Evolutionary conservation across 1,139 yeast species (phyloP).

Genomic region (Saccharomyces hybrid): DNA sequence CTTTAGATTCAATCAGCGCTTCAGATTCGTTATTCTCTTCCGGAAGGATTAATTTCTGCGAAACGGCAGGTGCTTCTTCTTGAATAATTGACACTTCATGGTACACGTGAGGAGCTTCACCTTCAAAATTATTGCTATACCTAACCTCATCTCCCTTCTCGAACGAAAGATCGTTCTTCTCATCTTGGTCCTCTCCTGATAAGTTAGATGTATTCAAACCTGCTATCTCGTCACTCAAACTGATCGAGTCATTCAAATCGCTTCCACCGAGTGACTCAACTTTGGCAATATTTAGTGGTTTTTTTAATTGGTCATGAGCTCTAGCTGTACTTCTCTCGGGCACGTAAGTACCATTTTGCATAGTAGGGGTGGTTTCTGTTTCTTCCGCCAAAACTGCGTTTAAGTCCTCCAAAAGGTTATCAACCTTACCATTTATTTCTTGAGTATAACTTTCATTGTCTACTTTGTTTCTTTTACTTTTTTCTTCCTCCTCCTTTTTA

Average conservation of each 20-base stretch:
- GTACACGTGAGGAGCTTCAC: slow-evolving; percentile 17
- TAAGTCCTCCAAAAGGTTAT: slow-evolving; percentile 19
- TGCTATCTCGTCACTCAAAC: neutral
- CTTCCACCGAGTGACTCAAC: slow-evolving; percentile 2
- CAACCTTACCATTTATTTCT: slow-evolving; percentile 4
- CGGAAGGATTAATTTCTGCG: neutral
- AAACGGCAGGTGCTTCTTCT: slow-evolving; percentile 19
- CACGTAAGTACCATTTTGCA: neutral
- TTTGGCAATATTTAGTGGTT: slow-evolving; percentile 3
- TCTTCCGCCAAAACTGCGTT: slow-evolving; percentile 18
- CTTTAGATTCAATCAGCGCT: neutral
- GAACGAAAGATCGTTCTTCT: slow-evolving; percentile 18
- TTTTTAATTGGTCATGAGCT: neutral
- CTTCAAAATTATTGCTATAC: slow-evolving; percentile 18
- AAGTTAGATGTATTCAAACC: slow-evolving; percentile 8
- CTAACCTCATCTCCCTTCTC: slow-evolving; percentile 29
- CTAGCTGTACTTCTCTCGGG: slow-evolving; percentile 2
- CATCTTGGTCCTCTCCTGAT: slow-evolving; percentile 1
- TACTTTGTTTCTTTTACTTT: neutral
- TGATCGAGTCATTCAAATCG: neutral
- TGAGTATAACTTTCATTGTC: neutral
- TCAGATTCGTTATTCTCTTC: neutral
- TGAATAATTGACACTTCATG: slow-evolving; percentile 29
- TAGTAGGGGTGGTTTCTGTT: neutral
- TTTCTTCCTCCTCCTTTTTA: neutral